A percentile compares a stretch with the other conserved stretches of the same genome.
Conservation (phyloP, 495 filamentous ascomycete species). For the Hyphodiscus hymeniophilus region DNA sequence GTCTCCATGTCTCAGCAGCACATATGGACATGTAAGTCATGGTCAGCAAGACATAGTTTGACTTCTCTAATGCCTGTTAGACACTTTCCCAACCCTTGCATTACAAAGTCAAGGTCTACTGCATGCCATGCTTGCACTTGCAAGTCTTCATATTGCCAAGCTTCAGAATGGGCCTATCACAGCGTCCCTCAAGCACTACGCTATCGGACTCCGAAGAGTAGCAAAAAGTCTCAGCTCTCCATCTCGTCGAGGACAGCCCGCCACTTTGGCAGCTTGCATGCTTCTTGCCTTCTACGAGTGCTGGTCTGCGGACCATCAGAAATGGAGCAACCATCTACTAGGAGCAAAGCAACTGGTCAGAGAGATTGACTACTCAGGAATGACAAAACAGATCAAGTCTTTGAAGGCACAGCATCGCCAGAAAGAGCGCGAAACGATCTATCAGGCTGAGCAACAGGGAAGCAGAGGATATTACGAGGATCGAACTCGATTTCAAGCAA, state of each 20-base stretch:
- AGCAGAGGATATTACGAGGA: constrained; percentile 18
- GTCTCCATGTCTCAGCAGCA: constrained; percentile 64
- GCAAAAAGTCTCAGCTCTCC: constrained; percentile 65
- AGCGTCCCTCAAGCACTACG: constrained; percentile 86
- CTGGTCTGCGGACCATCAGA: constrained; percentile 86
- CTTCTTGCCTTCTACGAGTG: constrained; percentile 90
- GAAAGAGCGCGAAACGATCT: constrained; percentile 14
- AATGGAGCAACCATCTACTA: constrained; percentile 88
- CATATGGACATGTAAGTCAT: constrained; percentile 62
- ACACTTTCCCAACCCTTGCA: constrained; percentile 78
- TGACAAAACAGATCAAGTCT: constrained; percentile 62
- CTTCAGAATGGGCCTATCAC: constrained; percentile 63
- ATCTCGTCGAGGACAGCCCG: constrained; percentile 62
- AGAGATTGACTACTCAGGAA: constrained; percentile 69
- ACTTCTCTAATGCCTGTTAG: constrained; percentile 19
- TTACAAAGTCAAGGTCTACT: constrained; percentile 77
- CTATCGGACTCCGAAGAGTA: constrained; percentile 71
- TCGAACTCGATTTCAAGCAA: constrained; percentile 18
- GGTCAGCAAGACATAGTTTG: not conserved
- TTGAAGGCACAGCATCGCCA: constrained; percentile 29
- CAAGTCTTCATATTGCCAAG: constrained; percentile 82
- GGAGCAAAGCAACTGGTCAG: constrained; percentile 76
- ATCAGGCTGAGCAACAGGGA: constrained; percentile 7
- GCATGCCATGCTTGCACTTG: constrained; percentile 85
- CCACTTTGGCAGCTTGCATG: constrained; percentile 82